phyloP scores from a whole-genome alignment of 2,329 filamentous ascomycete genomes.

The Colletotrichum lupini region DNA sequence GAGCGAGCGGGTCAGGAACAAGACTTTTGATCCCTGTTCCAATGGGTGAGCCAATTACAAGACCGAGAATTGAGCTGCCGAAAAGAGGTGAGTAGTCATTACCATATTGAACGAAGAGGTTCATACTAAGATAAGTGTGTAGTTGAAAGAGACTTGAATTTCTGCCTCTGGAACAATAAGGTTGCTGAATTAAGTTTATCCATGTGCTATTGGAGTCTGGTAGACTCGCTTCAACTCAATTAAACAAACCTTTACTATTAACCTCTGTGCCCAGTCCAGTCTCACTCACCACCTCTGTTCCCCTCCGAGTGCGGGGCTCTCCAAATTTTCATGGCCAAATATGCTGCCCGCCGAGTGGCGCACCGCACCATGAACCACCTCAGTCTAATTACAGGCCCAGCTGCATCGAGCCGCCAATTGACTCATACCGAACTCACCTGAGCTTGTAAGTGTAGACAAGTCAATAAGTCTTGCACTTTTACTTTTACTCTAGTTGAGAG shows the following conservation, averaged over 20 bases:
- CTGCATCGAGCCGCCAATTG: constrained; percentile 2
- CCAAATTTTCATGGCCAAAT: constrained; percentile 28
- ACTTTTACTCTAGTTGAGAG: too few relatives aligned
- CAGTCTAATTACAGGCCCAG: not conserved
- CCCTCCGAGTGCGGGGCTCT: constrained; percentile 33
- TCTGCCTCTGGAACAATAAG: not conserved
- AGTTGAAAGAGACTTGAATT: not conserved
- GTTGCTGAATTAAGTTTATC: not conserved
- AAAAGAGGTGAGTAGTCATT: not conserved
- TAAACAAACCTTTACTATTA: not conserved
- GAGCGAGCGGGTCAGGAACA: not conserved
- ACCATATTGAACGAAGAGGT: not conserved
- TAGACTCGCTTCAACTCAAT: constrained; percentile 5
- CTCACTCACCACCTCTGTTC: not conserved
- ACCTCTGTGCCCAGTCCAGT: too few relatives aligned
- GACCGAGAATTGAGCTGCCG: not conserved
- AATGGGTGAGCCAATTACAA: not conserved
- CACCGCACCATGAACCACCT: not conserved
- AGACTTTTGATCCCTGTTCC: not conserved
- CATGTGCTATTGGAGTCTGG: not conserved
- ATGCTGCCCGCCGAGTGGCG: constrained; percentile 6
- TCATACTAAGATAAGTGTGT: not conserved
- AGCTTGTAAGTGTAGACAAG: constrained; percentile 4
- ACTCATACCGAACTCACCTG: constrained; percentile 12
- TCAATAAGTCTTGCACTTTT: not conserved